Percentiles rank a stretch among this genome's conserved stretches.
Evolutionary conservation across 768 basidiomycete species (phyloP).

Genomic region (Lactarius quietus): DNA sequence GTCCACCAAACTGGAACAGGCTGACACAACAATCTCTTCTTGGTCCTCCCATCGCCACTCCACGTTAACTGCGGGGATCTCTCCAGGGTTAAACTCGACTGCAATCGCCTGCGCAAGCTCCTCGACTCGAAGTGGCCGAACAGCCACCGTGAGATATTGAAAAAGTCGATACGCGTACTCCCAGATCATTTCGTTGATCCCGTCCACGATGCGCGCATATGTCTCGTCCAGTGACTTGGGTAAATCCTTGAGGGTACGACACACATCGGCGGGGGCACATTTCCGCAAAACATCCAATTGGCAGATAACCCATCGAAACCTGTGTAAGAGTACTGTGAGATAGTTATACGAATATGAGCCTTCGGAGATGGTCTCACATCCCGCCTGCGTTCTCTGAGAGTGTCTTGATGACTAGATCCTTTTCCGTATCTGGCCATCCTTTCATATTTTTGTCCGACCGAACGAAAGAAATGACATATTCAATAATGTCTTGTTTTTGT

Average conservation of each 20-base stretch:
- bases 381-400: neutral
- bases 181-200: neutral
- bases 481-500: neutral
- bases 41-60: neutral
- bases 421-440: neutral
- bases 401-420: neutral
- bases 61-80: neutral
- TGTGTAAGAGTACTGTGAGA: neutral
- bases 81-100: neutral
- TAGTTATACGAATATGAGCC: neutral
- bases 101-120: neutral
- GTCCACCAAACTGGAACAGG: neutral
- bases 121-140: neutral
- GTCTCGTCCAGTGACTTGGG: conserved; percentile 2
- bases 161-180: neutral
- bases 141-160: neutral
- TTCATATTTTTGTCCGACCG: neutral
- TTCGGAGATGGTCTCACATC: neutral
- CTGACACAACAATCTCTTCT: neutral
- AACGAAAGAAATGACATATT: neutral
- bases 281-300: neutral
- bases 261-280: neutral
- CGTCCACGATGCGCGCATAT: neutral
- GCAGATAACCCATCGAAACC: conserved; percentile 4
- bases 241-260: neutral